A percentile compares a stretch with the other conserved stretches of the same genome.
Conservation (phyloP, 306 rosid species). For the Dalbergia cultrata region DNA sequence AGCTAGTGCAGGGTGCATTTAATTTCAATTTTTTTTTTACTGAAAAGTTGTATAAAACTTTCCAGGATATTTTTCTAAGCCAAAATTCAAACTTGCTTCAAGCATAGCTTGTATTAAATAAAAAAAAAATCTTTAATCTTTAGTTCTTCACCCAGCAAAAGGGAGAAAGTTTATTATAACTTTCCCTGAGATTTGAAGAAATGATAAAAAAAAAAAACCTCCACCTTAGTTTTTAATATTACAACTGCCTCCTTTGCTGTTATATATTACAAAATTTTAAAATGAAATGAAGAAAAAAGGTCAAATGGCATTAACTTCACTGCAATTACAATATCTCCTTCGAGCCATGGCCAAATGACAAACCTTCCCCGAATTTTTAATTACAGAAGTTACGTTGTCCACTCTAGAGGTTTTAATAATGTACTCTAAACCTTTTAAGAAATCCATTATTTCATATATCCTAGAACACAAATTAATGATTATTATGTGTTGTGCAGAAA, state of each 20-base stretch:
- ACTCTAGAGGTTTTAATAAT: slow-evolving; percentile 4
- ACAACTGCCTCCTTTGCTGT: neutral
- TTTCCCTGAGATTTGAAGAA: neutral
- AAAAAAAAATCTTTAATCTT: neutral
- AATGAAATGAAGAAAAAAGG: neutral
- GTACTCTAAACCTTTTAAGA: neutral
- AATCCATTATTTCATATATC: neutral
- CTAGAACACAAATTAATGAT: neutral
- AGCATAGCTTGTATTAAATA: neutral
- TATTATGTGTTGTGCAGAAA: slow-evolving; percentile 13
- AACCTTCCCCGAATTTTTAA: neutral
- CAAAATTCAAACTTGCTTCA: slow-evolving; percentile 1
- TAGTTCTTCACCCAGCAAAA: neutral
- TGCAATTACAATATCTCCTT: neutral
- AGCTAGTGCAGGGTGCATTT: too few relatives aligned
- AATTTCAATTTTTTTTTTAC: neutral
- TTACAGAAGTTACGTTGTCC: neutral
- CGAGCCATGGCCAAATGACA: neutral
- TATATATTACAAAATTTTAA: slow-evolving; percentile 25
- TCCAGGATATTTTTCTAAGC: slow-evolving; percentile 8
- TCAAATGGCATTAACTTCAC: slow-evolving; percentile 5
- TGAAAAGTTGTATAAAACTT: neutral
- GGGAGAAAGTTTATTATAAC: neutral
- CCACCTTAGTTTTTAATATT: slow-evolving; percentile 9
- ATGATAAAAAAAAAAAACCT: neutral